These are phyloP conservation scores for Ensete glaucum DNA, from an alignment of 176 grass and related monocot genomes.

Conservation along the genomic window DNA sequence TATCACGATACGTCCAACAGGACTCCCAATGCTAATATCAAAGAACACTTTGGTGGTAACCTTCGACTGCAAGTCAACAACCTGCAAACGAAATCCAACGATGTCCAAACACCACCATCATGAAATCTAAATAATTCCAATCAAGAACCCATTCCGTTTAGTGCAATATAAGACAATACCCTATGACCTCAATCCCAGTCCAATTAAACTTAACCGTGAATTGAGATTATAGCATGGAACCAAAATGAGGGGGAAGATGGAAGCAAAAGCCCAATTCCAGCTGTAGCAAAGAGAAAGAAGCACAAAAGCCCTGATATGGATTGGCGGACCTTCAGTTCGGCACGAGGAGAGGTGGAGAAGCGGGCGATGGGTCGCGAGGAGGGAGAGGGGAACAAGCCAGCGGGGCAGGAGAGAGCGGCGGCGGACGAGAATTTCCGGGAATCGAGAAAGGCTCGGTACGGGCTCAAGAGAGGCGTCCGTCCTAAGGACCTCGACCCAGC, in stretches of 20 bases:
- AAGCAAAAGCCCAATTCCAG: neutral
- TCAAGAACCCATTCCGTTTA: neutral
- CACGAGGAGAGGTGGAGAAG: slow-evolving; percentile 45
- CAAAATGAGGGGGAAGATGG: neutral
- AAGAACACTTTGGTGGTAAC: slow-evolving; percentile 95
- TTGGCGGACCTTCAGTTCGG: slow-evolving; percentile 36
- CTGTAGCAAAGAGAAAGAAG: neutral
- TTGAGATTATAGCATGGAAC: no score
- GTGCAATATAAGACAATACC: neutral
- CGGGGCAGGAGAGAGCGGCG: slow-evolving; percentile 18
- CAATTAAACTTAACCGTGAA: no score
- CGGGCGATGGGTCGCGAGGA: slow-evolving; percentile 11
- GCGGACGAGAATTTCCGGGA: slow-evolving; percentile 12
- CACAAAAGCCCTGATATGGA: neutral
- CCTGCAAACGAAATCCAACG: slow-evolving; percentile 23
- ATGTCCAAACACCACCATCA: neutral
- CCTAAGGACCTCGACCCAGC: slow-evolving; percentile 5
- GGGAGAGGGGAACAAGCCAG: no score
- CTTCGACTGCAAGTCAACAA: slow-evolving; percentile 63
- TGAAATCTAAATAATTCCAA: neutral
- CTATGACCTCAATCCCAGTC: neutral
- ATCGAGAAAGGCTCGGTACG: neutral
- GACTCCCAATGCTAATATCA: slow-evolving; percentile 73
- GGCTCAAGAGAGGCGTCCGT: slow-evolving; percentile 9
- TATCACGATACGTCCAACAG: slow-evolving; percentile 71